Conservation (phyloP, 768 basidiomycete species). For the Tephrocybe sp. region DNA sequence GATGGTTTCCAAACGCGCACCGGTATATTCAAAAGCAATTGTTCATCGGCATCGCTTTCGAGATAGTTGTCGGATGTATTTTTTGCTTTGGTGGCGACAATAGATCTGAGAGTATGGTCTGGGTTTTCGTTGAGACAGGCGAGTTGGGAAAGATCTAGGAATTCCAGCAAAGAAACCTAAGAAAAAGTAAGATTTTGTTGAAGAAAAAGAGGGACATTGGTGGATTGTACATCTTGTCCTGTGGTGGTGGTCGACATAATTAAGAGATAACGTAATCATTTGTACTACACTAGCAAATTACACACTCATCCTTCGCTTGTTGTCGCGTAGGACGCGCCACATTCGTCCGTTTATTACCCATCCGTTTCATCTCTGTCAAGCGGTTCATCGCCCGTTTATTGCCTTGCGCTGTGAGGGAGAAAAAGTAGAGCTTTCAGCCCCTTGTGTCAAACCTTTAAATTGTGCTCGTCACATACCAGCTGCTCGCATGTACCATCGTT, state of each 20-base stretch:
- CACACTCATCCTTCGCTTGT: conserved; percentile 92
- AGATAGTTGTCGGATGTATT: conserved; percentile 50
- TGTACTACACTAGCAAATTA: conserved; percentile 55
- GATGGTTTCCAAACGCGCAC: conserved; percentile 41
- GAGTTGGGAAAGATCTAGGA: conserved; percentile 56
- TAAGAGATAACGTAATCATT: conserved; percentile 13
- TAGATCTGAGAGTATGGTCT: conserved; percentile 48
- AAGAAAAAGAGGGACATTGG: too few species aligned
- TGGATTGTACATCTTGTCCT: conserved; percentile 14
- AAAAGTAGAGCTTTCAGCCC: too few species aligned
- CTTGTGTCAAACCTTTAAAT: neutral
- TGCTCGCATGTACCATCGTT: conserved; percentile 98
- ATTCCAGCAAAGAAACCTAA: conserved; percentile 54
- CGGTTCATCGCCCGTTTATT: conserved; percentile 97
- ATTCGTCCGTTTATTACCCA: conserved; percentile 75
- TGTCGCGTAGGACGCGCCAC: conserved; percentile 86
- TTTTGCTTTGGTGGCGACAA: conserved; percentile 40
- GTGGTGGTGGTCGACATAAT: conserved; percentile 15
- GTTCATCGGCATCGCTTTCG: conserved; percentile 70
- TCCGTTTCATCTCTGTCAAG: conserved; percentile 91
- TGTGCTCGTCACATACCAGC: conserved; percentile 63
- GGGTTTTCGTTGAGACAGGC: conserved; percentile 69
- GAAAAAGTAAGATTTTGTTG: conserved; percentile 5
- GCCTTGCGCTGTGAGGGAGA: conserved; percentile 91
- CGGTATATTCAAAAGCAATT: conserved; percentile 65